These are phyloP conservation scores for Geum urbanum DNA, from an alignment of 306 rosid genomes.

Conservation along the genomic window DNA sequence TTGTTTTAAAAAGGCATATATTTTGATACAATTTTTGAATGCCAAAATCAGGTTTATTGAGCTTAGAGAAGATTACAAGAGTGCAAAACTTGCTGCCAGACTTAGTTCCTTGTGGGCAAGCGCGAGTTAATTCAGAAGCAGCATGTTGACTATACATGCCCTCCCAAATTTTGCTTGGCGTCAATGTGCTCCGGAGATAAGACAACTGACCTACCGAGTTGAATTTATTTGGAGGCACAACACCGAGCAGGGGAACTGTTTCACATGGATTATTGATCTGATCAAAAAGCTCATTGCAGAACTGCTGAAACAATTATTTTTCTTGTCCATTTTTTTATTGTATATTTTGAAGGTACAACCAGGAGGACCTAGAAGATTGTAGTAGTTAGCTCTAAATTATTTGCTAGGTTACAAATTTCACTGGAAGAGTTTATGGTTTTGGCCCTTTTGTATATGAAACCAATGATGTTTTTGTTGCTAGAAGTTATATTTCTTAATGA, in stretches of 20 bases:
- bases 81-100: constrained; percentile 87
- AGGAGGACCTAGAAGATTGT: background rate
- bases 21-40: constrained; percentile 31
- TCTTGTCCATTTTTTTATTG: constrained; percentile 22
- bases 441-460: constrained; percentile 27
- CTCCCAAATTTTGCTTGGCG: constrained; percentile 5
- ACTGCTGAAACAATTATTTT: constrained; percentile 10
- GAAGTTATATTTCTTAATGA: background rate
- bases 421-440: constrained; percentile 18
- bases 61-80: constrained; percentile 93
- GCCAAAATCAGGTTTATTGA: constrained; percentile 65
- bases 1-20: background rate
- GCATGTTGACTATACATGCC: constrained; percentile 19
- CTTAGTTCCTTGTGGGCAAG: constrained; percentile 82
- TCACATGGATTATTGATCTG: constrained; percentile 10
- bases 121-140: constrained; percentile 34
- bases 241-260: constrained; percentile 10
- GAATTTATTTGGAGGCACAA: constrained; percentile 26
- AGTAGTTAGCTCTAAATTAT: background rate
- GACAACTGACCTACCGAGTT: constrained; percentile 24
- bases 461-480: constrained; percentile 13
- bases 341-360: constrained; percentile 19
- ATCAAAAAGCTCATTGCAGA: constrained; percentile 1
- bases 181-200: constrained; percentile 20
- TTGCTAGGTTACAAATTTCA: constrained; percentile 19